These are phyloP conservation scores for Candida quercuum DNA, from an alignment of 805 yeast genomes.

Conservation along the genomic window DNA sequence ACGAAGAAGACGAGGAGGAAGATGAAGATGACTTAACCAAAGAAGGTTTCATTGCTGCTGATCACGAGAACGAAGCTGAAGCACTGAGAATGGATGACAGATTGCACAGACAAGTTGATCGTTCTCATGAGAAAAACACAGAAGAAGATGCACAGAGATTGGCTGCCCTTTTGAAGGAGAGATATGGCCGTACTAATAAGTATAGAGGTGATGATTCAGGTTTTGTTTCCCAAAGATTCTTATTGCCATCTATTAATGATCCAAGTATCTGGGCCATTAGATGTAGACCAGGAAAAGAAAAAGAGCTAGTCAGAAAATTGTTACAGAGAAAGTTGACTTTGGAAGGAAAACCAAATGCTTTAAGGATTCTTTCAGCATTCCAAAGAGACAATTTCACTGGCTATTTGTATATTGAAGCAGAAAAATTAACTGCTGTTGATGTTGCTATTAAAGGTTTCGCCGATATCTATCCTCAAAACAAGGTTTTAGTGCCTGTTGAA, in stretches of 20 bases:
- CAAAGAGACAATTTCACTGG: constrained; percentile 93
- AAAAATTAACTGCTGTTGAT: constrained; percentile 86
- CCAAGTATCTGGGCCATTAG: constrained; percentile 95
- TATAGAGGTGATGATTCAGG: constrained; percentile 81
- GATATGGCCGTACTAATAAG: constrained; percentile 83
- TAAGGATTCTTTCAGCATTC: constrained; percentile 83
- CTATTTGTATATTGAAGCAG: constrained; percentile 90
- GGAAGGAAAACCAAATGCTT: constrained; percentile 68
- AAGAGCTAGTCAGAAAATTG: constrained; percentile 79
- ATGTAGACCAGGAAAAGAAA: constrained; percentile 90
- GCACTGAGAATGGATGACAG: constrained; percentile 56
- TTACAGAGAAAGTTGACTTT: constrained; percentile 79
- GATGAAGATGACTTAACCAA: constrained; percentile 84
- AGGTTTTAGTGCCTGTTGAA: constrained; percentile 87
- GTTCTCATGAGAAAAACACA: constrained; percentile 76
- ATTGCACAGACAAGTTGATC: constrained; percentile 86
- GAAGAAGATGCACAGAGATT: constrained; percentile 93
- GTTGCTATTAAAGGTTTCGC: constrained; percentile 86
- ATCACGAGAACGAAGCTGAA: constrained; percentile 58
- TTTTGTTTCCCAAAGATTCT: constrained; percentile 85
- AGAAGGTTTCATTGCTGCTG: constrained; percentile 78
- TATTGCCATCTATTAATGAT: constrained; percentile 93
- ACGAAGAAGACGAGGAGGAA: constrained; percentile 94
- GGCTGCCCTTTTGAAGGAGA: constrained; percentile 86
- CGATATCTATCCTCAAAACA: constrained; percentile 69